Conservation (phyloP, 768 basidiomycete species). For the Amanita inopinata region DNA sequence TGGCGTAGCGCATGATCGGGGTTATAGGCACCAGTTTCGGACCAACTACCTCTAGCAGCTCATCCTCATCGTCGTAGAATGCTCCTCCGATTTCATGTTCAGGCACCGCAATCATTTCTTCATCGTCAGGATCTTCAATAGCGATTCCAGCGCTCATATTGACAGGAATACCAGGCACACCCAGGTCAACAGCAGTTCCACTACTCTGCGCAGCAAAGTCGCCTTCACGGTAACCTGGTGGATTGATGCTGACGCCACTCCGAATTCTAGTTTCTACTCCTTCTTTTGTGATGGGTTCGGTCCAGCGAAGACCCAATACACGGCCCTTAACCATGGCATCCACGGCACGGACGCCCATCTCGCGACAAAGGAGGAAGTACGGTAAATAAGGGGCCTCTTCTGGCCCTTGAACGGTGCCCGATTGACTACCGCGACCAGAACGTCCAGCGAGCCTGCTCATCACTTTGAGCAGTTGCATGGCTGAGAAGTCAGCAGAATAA, state of each 20-base stretch:
- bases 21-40: slow-evolving; percentile 71
- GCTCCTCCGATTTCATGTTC: slow-evolving; percentile 30
- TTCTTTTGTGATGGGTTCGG: slow-evolving; percentile 56
- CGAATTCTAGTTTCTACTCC: slow-evolving; percentile 23
- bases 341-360: slow-evolving; percentile 75
- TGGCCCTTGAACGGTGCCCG: slow-evolving; percentile 21
- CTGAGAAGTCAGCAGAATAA: slow-evolving; percentile 60
- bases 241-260: slow-evolving; percentile 14
- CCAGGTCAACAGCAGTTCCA: slow-evolving; percentile 13
- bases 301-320: slow-evolving; percentile 71
- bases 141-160: too few species aligned
- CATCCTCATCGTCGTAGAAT: slow-evolving; percentile 38
- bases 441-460: slow-evolving; percentile 58
- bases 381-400: slow-evolving; percentile 44
- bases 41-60: slow-evolving; percentile 51
- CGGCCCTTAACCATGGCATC: slow-evolving; percentile 79
- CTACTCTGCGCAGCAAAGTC: slow-evolving; percentile 11
- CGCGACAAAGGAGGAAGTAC: slow-evolving; percentile 76
- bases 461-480: slow-evolving; percentile 70
- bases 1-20: slow-evolving; percentile 77
- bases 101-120: slow-evolving; percentile 25
- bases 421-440: slow-evolving; percentile 22
- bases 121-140: slow-evolving; percentile 19
- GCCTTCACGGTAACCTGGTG: slow-evolving; percentile 10
- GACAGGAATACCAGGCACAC: slow-evolving; percentile 14